phyloP scores from a whole-genome alignment of 1,284 basidiomycete species.

The Ganoderma meredithae region DNA sequence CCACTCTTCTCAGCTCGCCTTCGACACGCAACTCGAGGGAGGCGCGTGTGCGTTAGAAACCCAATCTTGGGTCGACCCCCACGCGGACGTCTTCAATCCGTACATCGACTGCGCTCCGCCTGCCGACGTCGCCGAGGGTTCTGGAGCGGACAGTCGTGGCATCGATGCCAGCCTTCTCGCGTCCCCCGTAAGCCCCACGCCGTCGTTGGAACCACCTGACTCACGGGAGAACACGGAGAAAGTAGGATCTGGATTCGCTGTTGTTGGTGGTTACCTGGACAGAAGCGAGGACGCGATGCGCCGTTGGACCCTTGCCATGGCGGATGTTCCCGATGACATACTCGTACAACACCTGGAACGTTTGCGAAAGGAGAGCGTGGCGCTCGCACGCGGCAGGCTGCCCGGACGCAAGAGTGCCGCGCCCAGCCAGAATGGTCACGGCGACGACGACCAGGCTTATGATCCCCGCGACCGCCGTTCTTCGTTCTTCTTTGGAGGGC shows the following conservation, averaged over 20 bases:
- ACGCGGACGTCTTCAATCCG: conserved; percentile 33
- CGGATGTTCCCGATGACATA: conserved; percentile 47
- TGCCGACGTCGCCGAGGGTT: conserved; percentile 5
- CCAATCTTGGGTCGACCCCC: conserved; percentile 21
- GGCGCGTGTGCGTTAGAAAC: conserved; percentile 12
- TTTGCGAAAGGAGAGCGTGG: conserved; percentile 41
- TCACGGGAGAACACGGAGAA: conserved; percentile 10
- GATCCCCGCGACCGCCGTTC: conserved; percentile 27
- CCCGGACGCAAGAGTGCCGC: conserved; percentile 31
- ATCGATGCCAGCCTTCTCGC: conserved; percentile 10
- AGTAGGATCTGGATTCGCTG: conserved; percentile 27
- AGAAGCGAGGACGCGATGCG: conserved; percentile 37
- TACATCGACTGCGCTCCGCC: conserved; percentile 32
- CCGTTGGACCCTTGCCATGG: conserved; percentile 48
- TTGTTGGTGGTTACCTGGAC: conserved; percentile 30
- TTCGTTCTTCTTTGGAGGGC: conserved; percentile 36
- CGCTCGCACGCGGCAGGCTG: conserved; percentile 24
- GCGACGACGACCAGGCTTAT: conserved; percentile 24
- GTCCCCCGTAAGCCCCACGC: conserved; percentile 13
- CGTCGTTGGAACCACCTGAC: conserved; percentile 3
- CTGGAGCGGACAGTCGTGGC: conserved; percentile 3
- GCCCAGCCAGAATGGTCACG: conserved; percentile 28
- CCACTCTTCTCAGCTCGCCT: conserved; percentile 36
- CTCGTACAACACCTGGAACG: conserved; percentile 47
- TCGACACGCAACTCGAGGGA: conserved; percentile 32